These are phyloP conservation scores for Saccharomycopsis schoenii DNA, from an alignment of 805 yeast genomes.

Conservation along the genomic window DNA sequence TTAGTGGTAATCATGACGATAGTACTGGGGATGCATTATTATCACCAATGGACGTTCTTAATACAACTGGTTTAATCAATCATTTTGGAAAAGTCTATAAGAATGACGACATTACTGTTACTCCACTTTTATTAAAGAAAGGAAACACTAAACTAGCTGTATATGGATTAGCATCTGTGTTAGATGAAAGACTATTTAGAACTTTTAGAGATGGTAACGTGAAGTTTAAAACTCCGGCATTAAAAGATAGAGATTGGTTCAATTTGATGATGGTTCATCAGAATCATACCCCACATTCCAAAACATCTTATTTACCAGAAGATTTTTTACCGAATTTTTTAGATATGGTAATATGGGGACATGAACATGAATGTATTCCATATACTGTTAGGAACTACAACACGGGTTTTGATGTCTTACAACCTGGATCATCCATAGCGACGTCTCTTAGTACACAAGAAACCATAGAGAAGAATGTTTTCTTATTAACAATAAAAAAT, in stretches of 20 bases:
- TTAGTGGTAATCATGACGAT: constrained; percentile 95
- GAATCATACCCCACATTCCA: constrained; percentile 74
- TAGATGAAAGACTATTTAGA: constrained; percentile 81
- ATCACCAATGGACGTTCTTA: constrained; percentile 77
- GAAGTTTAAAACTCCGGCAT: constrained; percentile 62
- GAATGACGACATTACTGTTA: constrained; percentile 61
- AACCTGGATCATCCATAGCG: constrained; percentile 91
- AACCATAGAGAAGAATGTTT: constrained; percentile 62
- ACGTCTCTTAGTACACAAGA: constrained; percentile 86
- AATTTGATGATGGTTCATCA: constrained; percentile 84
- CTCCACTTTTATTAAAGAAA: constrained; percentile 74
- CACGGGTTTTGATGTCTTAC: constrained; percentile 67
- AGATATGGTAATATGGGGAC: constrained; percentile 91
- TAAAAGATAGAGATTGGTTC: constrained; percentile 61
- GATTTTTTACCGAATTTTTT: constrained; percentile 70
- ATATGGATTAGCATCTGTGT: constrained; percentile 79
- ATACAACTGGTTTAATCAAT: constrained; percentile 74
- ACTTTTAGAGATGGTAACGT: constrained; percentile 76
- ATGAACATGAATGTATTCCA: constrained; percentile 90
- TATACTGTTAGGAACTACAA: constrained; percentile 44
- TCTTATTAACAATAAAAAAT: constrained; percentile 56
- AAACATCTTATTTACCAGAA: constrained; percentile 79
- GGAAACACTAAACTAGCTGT: constrained; percentile 76
- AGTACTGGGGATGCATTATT: constrained; percentile 79
- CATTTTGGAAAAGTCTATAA: constrained; percentile 80